Conservation (phyloP, 2,329 filamentous ascomycete genomes). For the Aspergillus sp. region DNA sequence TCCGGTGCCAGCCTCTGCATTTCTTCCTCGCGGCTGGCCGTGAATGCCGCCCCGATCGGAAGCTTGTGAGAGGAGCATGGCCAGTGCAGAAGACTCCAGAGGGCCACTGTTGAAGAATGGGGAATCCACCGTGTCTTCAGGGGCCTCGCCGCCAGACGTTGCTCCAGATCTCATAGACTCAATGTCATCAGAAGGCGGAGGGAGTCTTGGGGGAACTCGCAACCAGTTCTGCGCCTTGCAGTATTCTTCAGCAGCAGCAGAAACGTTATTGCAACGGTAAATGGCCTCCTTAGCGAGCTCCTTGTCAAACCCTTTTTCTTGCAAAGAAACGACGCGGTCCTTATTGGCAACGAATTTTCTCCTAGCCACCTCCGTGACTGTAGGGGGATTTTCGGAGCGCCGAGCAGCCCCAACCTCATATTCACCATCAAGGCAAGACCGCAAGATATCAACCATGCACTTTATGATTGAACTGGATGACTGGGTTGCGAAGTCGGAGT, state of each 20-base stretch:
- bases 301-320: constrained; percentile 48
- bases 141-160: constrained; percentile 22
- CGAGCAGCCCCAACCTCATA: constrained; percentile 61
- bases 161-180: constrained; percentile 23
- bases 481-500: constrained; percentile 75
- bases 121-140: constrained; percentile 24
- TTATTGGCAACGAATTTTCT: constrained; percentile 49
- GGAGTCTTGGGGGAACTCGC: constrained; percentile 56
- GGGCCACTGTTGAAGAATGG: constrained; percentile 18
- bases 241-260: constrained; percentile 61
- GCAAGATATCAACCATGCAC: constrained; percentile 75
- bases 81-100: constrained; percentile 25
- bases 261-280: constrained; percentile 69
- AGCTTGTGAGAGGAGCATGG: constrained; percentile 29
- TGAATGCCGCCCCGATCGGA: constrained; percentile 16
- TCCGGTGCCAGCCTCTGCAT: constrained; percentile 23
- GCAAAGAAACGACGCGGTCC: constrained; percentile 40
- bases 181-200: constrained; percentile 57
- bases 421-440: constrained; percentile 69
- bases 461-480: constrained; percentile 69
- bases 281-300: constrained; percentile 70
- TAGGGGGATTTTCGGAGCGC: constrained; percentile 53
- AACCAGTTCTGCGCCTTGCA: constrained; percentile 58
- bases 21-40: constrained; percentile 15
- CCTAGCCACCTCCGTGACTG: constrained; percentile 39